A percentile compares a stretch with the other conserved stretches of the same genome.
Conservation (phyloP, 1,139 yeast species). For the Chernovozyma sophiae-reginae region DNA sequence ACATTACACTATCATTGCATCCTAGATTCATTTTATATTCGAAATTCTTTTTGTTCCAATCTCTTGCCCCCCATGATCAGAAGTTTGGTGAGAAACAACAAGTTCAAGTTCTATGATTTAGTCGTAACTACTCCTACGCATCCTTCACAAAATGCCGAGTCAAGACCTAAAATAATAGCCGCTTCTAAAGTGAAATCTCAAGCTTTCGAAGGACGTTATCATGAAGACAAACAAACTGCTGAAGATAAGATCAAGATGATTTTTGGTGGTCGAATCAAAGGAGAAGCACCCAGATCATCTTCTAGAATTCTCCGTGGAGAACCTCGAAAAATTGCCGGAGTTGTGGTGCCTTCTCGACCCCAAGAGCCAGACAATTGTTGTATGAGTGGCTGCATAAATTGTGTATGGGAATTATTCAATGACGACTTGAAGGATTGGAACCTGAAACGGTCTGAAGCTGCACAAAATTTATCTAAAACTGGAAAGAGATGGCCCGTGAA, state of each 20-base stretch:
- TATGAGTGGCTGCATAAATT: slow-evolving; percentile 94
- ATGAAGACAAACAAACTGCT: slow-evolving; percentile 29
- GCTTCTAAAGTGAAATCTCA: slow-evolving; percentile 4
- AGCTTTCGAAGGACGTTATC: slow-evolving; percentile 45
- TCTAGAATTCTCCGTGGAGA: slow-evolving; percentile 44
- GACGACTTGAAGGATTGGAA: slow-evolving; percentile 89
- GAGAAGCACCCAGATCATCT: slow-evolving; percentile 49
- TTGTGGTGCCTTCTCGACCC: slow-evolving; percentile 76
- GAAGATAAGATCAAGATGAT: slow-evolving; percentile 48
- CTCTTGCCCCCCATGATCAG: slow-evolving; percentile 5
- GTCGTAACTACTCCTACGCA: slow-evolving; percentile 30
- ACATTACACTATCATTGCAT: too few relatives aligned
- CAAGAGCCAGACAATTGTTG: slow-evolving; percentile 93
- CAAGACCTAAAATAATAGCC: slow-evolving; percentile 21
- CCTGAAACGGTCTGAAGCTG: slow-evolving; percentile 55
- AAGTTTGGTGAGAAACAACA: slow-evolving; percentile 6
- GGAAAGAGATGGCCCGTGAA: slow-evolving; percentile 75
- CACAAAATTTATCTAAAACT: slow-evolving; percentile 41
- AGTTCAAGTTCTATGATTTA: slow-evolving; percentile 36
- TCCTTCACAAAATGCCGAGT: slow-evolving; percentile 32
- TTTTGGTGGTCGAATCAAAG: slow-evolving; percentile 58
- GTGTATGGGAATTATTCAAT: slow-evolving; percentile 92
- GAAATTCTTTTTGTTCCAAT: too few relatives aligned
- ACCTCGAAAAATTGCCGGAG: slow-evolving; percentile 58
- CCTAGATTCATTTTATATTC: too few relatives aligned